Conservation (phyloP, 345 rosid species). For the Brassica incana region DNA sequence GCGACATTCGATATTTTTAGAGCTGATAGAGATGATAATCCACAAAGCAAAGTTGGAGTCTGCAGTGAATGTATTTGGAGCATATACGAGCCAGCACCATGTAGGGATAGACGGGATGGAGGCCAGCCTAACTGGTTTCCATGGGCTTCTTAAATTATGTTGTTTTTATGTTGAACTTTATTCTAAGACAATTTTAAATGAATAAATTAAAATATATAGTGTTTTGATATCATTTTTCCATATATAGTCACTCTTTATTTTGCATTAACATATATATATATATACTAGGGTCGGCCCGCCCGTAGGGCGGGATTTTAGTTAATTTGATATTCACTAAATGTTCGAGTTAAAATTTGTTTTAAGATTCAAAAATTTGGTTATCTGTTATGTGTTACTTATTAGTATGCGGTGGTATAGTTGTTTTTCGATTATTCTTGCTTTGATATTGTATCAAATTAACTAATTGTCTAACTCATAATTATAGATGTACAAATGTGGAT, state of each 20-base stretch:
- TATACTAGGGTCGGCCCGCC: too few species aligned
- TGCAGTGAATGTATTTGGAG: neutral
- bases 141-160: neutral
- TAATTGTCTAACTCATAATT: too few species aligned
- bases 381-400: too few species aligned
- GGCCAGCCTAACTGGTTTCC: slow-evolving; percentile 1
- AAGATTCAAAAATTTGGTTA: too few species aligned
- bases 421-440: too few species aligned
- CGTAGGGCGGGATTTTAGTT: too few species aligned
- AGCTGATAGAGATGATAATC: neutral
- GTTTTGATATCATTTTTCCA: neutral
- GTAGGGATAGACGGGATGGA: neutral
- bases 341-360: too few species aligned
- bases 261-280: too few species aligned
- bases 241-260: neutral
- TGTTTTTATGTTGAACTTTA: neutral
- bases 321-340: too few species aligned
- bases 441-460: too few species aligned
- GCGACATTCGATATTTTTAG: neutral
- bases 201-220: neutral
- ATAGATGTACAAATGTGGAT: too few species aligned
- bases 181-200: neutral
- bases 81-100: neutral
- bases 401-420: too few species aligned
- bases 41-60: neutral